Base-by-base conservation (phyloP, 148 eudicot species). In the Diospyros kaki region DNA sequence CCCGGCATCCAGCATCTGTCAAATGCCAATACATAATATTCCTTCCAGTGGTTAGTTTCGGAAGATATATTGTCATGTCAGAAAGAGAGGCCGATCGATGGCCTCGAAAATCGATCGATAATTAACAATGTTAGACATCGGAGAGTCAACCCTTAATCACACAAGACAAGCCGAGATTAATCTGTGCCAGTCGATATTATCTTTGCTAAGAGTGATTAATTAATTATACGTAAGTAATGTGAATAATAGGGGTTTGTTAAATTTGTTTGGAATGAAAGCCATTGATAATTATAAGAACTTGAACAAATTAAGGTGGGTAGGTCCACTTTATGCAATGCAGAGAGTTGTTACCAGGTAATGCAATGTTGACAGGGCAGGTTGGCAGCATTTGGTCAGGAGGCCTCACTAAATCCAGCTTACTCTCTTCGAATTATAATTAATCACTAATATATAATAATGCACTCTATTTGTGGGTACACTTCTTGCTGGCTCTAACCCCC, bases 101-200 rank as follows among this genome's bases (percentile, higher is more conserved):
- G 28, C 28, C 28, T 28, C 28, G 28, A 28, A 28, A 28, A 28
- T 28, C 28, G 8, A 18, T 12, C 60, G 18, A 4, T 15, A 18
- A 14, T 6, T n/a, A 9, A 42, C 42, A 54, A 71, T 55, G n/a
- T 42, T 28, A 58, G 38, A 71, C 42, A 58, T 56, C 41, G 61
- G 64, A 17, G 48, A 45, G 50, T 56, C 61, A 71, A 71, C 64
- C 51, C 48, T 71, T 43, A 39, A 42, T 71, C 51, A 12, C 64
- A 71, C 12, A 9, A 58, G 43, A 11, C 64, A 9, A 58, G 46
- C 3, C 6, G 41, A 12, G 61, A 70, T 38, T 28, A 28, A 28
- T 28, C 9, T 58, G 11, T 10, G 28, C 40, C 41, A 45, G 64
- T n/a, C 38, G 40, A 58, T n/a, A 9, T 43, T 41, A 71, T 42